A percentile compares a stretch with the other conserved stretches of the same genome.
Conservation (phyloP, 306 rosid genomes). For the Gastrolobium bilobum region DNA sequence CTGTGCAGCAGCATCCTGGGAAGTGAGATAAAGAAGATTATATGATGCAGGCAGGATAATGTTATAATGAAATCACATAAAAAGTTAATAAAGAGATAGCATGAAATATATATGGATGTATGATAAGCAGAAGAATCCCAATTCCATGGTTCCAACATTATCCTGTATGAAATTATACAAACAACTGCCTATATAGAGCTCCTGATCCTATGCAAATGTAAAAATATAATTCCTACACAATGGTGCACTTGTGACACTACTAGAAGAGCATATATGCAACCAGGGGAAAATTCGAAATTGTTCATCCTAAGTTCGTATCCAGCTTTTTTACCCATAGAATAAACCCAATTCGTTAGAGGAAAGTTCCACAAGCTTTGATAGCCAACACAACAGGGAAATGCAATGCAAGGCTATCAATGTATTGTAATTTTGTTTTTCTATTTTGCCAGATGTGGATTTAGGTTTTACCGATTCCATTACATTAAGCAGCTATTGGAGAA, state of each 20-base stretch:
- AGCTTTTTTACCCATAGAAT: neutral
- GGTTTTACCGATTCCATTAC: neutral
- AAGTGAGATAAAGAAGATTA: slow-evolving; percentile 25
- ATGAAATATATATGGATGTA: neutral
- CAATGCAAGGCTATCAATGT: neutral
- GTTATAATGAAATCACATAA: slow-evolving; percentile 7
- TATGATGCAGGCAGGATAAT: slow-evolving; percentile 21
- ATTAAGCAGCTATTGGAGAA: slow-evolving; percentile 22
- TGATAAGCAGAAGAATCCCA: neutral
- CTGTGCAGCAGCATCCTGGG: slow-evolving; percentile 77
- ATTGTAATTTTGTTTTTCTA: neutral
- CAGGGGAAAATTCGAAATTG: slow-evolving; percentile 26
- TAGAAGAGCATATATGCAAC: slow-evolving; percentile 7
- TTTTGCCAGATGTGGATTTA: neutral
- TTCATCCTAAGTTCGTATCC: slow-evolving; percentile 15
- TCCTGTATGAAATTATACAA: slow-evolving; percentile 27
- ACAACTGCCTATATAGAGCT: neutral
- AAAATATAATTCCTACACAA: neutral
- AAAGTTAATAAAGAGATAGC: neutral
- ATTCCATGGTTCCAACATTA: slow-evolving; percentile 26
- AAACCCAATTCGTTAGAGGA: neutral
- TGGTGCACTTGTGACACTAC: slow-evolving; percentile 7
- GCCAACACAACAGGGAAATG: neutral
- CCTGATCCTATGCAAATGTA: slow-evolving; percentile 24
- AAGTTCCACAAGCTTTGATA: slow-evolving; percentile 3